phyloP scores from a whole-genome alignment of 148 eudicot genomes.

The Chenopodium suecicum region DNA sequence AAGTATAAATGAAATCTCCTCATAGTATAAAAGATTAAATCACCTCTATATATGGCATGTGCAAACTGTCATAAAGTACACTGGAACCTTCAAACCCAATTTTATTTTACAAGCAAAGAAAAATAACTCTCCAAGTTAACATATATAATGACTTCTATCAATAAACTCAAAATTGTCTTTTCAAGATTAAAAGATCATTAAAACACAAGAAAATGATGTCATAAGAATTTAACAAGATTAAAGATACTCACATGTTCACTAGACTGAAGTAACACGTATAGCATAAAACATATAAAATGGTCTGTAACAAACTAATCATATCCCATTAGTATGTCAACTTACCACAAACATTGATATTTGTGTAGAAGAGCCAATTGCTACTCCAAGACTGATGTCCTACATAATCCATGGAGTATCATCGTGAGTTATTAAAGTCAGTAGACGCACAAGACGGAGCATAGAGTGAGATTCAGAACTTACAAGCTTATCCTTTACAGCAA shows the following conservation, averaged over 20 bases:
- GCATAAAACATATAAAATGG: not conserved
- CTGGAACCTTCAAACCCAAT: not conserved
- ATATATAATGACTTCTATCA: not conserved
- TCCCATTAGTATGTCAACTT: constrained; percentile 26
- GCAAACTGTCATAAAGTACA: not conserved
- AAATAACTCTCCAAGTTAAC: not conserved
- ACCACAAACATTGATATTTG: constrained; percentile 98
- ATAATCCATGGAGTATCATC: not conserved
- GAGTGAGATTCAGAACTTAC: constrained; percentile 44
- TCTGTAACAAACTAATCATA: not conserved
- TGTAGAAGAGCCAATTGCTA: constrained; percentile 93
- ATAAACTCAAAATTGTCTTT: not conserved
- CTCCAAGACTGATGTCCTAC: constrained; percentile 89
- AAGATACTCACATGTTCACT: not conserved
- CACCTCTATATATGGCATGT: not conserved
- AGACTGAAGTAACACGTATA: not conserved
- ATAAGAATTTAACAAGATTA: not conserved
- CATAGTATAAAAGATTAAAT: not conserved
- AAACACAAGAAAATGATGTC: not conserved
- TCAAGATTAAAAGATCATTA: not conserved
- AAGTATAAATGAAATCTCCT: not conserved
- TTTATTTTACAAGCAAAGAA: not conserved
- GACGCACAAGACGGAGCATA: not conserved
- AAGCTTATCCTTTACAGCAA: constrained; percentile 90
- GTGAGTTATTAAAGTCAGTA: not conserved